Base-by-base conservation (phyloP, 2,329 filamentous ascomycete genomes). In the Monascus ruber region DNA sequence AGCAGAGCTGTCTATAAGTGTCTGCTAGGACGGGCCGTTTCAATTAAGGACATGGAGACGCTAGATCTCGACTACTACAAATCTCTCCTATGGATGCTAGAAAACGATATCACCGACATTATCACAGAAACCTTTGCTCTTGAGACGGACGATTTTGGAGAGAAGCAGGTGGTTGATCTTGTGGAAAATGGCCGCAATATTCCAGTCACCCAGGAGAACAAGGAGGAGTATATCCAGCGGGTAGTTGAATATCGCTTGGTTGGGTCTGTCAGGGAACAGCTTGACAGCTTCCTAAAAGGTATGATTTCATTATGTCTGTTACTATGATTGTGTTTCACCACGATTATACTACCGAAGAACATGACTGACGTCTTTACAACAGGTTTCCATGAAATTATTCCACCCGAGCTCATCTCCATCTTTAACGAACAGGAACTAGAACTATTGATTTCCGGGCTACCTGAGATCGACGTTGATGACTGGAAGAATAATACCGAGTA, bases 401-500 rank as follows among this genome's bases (percentile, higher is more conserved):
- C 91, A 0, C 82, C 86, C 0, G 87, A 95, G 50, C 72, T 98
- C 36, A 85, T 98, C 53, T 83, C 87, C 36, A 98, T 98, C 54
- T 98, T 98, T 72, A 95, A 94, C 59, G 91, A 98, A 62, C 91
- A 98, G 61, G 91, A 98, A 65, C 74, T 98, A 26, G 91, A 98
- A 62, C 71, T 98, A 35, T 73, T 98, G 44, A 98, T 98, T 56
- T 98, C 91, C 37, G 91, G 91, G 58, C 74, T 98, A 37, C 91
- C 91, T 1, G 91, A 98, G 56, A 95, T 98, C 51, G 89, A 98
- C 52, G 79, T 96, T 32, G 91, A 98, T 56, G 91, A 98, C 66
- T 98, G 91, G 91, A 95, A 94, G 76, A 87, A 85, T 66, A 94
- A 95, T 65, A 94, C 89, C 2, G 93, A 98, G 59, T 96, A 98